Conservation (phyloP, 306 rosid species). For the Quercus gilva region DNA sequence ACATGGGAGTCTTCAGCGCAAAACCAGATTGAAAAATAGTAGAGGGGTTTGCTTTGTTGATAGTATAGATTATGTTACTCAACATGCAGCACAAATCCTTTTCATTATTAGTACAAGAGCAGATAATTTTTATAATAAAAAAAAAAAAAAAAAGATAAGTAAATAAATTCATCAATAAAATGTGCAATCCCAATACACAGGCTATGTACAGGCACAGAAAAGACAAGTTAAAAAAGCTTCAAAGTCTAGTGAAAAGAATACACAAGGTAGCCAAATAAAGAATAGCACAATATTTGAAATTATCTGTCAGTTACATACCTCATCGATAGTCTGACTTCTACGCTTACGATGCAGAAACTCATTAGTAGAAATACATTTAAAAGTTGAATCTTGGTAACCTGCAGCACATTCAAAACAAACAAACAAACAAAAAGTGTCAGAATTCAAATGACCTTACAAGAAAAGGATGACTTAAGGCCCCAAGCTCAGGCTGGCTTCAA, state of each 20-base stretch:
- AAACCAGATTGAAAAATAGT: background rate
- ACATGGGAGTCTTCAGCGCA: background rate
- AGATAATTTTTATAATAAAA: background rate
- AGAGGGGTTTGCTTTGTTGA: background rate
- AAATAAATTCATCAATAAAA: too few relatives aligned
- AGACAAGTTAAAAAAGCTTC: background rate
- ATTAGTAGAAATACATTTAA: conserved; percentile 58
- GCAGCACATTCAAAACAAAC: conserved; percentile 29
- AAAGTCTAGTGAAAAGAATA: background rate
- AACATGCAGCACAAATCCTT: background rate
- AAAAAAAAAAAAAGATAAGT: too few relatives aligned
- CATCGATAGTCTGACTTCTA: conserved; percentile 84
- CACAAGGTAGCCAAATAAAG: background rate
- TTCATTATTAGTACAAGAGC: background rate
- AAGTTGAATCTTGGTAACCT: conserved; percentile 72
- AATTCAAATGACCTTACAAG: conserved; percentile 18
- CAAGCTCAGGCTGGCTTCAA: conserved; percentile 20
- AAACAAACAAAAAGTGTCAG: conserved; percentile 6
- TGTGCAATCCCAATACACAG: too few relatives aligned
- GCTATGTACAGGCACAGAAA: too few relatives aligned
- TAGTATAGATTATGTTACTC: background rate
- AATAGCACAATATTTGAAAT: conserved; percentile 3
- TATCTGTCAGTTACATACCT: conserved; percentile 46
- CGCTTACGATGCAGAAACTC: conserved; percentile 88
- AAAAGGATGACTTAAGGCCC: background rate